A percentile compares a stretch with the other conserved stretches of the same genome.
phyloP scores from a whole-genome alignment of 2,329 filamentous ascomycete genomes.

The Colletotrichum nymphaeae region DNA sequence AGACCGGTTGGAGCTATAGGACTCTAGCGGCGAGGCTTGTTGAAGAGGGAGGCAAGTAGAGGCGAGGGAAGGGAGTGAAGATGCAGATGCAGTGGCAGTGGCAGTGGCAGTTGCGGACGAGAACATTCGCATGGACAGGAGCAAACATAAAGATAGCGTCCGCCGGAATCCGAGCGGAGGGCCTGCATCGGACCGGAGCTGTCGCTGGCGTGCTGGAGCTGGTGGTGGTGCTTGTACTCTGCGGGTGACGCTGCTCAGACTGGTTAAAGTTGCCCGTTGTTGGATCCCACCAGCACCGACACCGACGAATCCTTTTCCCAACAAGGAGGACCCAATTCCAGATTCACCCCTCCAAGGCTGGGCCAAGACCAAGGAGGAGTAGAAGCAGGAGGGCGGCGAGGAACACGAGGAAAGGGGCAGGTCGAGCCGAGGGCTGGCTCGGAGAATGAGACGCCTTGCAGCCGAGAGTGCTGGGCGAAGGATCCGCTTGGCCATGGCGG shows the following conservation, averaged over 20 bases:
- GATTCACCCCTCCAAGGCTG: conserved; percentile 5
- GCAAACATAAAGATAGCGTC: conserved; percentile 27
- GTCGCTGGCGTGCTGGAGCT: neutral
- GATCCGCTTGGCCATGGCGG: conserved; percentile 29
- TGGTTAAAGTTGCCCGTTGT: conserved; percentile 23
- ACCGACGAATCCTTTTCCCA: conserved; percentile 1
- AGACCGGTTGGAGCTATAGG: neutral
- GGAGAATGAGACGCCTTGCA: conserved; percentile 22
- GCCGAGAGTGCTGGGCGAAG: conserved; percentile 21
- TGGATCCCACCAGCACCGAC: conserved; percentile 3
- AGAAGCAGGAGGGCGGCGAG: neutral
- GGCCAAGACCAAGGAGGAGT: neutral
- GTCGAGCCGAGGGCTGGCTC: conserved; percentile 28
- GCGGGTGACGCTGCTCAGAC: conserved; percentile 17
- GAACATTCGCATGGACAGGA: conserved; percentile 17
- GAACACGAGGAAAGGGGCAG: conserved; percentile 4
- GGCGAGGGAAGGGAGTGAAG: conserved; percentile 14
- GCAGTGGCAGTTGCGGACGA: conserved; percentile 1
- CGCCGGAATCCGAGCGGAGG: conserved; percentile 30
- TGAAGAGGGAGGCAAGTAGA: conserved; percentile 16
- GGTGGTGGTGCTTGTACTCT: no score
- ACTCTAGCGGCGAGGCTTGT: conserved; percentile 7
- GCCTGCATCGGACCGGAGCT: conserved; percentile 26
- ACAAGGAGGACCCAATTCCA: conserved; percentile 10
- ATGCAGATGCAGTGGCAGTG: neutral